Conservation (phyloP, 257 asterid species). For the Lantana camara region DNA sequence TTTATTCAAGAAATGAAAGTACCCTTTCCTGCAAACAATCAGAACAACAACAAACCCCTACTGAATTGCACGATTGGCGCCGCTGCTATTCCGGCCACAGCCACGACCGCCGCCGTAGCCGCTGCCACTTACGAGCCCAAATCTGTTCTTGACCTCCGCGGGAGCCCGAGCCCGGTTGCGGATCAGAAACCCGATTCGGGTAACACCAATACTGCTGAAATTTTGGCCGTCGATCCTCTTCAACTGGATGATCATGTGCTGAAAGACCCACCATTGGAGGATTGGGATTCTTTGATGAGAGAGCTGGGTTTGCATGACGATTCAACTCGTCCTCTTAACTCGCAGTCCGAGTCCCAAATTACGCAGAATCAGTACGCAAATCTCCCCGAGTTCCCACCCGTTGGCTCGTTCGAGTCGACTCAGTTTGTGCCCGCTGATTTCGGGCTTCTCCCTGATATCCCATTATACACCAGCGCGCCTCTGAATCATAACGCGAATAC, state of each 20-base stretch:
- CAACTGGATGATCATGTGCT: slow-evolving; percentile 80
- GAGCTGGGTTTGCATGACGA: slow-evolving; percentile 82
- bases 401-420: slow-evolving; percentile 48
- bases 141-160: slow-evolving; percentile 78
- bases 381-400: slow-evolving; percentile 47
- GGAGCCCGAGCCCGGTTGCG: slow-evolving; percentile 62
- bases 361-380: slow-evolving; percentile 35
- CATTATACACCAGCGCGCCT: slow-evolving; percentile 27
- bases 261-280: slow-evolving; percentile 57
- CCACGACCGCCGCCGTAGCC: slow-evolving; percentile 18
- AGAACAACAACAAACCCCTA: slow-evolving; percentile 38
- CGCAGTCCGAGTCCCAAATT: slow-evolving; percentile 20
- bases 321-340: slow-evolving; percentile 26
- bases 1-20: slow-evolving; percentile 71
- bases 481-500: slow-evolving; percentile 22
- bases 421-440: slow-evolving; percentile 51
- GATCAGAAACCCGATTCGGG: slow-evolving; percentile 37
- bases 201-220: slow-evolving; percentile 19
- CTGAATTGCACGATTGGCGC: slow-evolving; percentile 5
- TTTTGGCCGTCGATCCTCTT: slow-evolving; percentile 48
- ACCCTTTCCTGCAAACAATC: slow-evolving; percentile 62
- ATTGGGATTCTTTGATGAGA: slow-evolving; percentile 85
- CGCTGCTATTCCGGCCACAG: slow-evolving; percentile 4
- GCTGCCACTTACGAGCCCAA: slow-evolving; percentile 65
- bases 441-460: slow-evolving; percentile 46